Evolutionary conservation across 805 yeast species (phyloP).

Genomic region (Candida namnaoensis): DNA sequence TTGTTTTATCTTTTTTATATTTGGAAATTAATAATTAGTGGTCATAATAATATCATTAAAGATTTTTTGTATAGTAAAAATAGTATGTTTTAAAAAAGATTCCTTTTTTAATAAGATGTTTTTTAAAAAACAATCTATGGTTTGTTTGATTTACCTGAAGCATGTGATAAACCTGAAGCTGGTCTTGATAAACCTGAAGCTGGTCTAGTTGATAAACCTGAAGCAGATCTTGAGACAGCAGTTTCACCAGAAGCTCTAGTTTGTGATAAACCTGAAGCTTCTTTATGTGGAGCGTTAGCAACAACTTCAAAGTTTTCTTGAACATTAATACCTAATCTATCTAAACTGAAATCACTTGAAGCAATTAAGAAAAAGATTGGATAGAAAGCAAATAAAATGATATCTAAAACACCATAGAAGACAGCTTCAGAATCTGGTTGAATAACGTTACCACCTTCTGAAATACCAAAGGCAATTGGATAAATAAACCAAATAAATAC

Average conservation of each 20-base stretch:
- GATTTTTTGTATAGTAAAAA: too few species aligned
- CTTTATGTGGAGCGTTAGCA: constrained; percentile 9
- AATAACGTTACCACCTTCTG: constrained; percentile 57
- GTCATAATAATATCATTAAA: too few species aligned
- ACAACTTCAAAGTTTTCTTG: constrained; percentile 4
- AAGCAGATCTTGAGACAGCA: constrained; percentile 9
- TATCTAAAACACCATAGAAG: constrained; percentile 51
- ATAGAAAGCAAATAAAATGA: constrained; percentile 29
- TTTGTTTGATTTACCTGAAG: too few species aligned
- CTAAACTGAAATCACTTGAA: constrained; percentile 14
- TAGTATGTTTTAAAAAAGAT: too few species aligned
- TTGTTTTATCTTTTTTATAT: too few species aligned
- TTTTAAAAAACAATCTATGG: too few species aligned
- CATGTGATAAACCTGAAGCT: too few species aligned
- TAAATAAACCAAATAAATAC: constrained; percentile 39
- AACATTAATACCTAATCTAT: constrained; percentile 12
- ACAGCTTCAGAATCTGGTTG: constrained; percentile 51
- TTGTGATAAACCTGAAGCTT: constrained; percentile 12
- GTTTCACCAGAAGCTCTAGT: constrained; percentile 40
- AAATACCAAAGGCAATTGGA: constrained; percentile 43
- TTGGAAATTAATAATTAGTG: too few species aligned
- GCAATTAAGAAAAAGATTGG: constrained; percentile 17
- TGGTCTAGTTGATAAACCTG: neutral
- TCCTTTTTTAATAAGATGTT: too few species aligned
- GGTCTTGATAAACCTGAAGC: too few species aligned